Conservation (phyloP, 1,139 yeast genomes). For the Yamadazyma triangularis region DNA sequence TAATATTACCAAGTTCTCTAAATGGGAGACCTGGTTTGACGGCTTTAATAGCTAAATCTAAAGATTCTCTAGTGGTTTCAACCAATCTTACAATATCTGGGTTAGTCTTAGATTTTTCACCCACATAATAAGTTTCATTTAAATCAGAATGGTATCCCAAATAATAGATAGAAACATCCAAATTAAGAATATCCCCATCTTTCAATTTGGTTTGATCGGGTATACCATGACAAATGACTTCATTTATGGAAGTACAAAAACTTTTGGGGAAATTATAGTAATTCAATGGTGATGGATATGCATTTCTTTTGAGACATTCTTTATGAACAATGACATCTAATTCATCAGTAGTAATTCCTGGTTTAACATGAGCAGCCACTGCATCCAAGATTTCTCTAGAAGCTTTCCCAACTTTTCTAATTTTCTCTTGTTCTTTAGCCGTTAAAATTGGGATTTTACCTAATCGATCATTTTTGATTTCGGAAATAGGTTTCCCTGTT, state of each 20-base stretch:
- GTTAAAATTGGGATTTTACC: conserved; percentile 60
- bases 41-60: conserved; percentile 73
- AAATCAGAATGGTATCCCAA: conserved; percentile 92
- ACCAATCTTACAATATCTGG: conserved; percentile 82
- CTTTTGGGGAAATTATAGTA: conserved; percentile 94
- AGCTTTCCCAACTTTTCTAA: conserved; percentile 67
- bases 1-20: conserved; percentile 82
- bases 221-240: conserved; percentile 94
- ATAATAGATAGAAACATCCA: conserved; percentile 82
- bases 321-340: conserved; percentile 81
- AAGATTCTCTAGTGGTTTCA: conserved; percentile 89
- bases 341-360: conserved; percentile 93
- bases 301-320: conserved; percentile 83
- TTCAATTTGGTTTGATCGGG: conserved; percentile 83
- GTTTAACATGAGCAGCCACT: conserved; percentile 77
- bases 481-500: conserved; percentile 75
- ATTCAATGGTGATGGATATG: conserved; percentile 94
- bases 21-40: conserved; percentile 93
- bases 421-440: conserved; percentile 64
- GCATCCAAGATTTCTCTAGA: conserved; percentile 86
- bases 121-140: conserved; percentile 96
- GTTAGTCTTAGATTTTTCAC: conserved; percentile 74
- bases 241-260: conserved; percentile 90
- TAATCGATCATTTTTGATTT: conserved; percentile 67
- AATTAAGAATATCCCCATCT: conserved; percentile 92